Conservation (phyloP, 805 yeast genomes). For the Candida ficus region DNA sequence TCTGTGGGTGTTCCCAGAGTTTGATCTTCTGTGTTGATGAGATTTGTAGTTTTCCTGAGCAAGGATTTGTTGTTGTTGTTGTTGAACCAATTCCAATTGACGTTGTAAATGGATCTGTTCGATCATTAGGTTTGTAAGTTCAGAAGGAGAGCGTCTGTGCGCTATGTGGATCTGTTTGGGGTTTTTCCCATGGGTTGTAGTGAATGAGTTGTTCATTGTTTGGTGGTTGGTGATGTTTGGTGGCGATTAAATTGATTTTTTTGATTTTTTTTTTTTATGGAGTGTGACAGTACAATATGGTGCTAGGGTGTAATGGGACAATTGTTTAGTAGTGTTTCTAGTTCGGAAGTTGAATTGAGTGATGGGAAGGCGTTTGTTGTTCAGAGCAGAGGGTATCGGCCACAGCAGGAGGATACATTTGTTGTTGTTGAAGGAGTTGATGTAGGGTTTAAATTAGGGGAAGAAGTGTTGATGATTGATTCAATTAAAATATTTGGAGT, state of each 20-base stretch:
- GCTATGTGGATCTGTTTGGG: slow-evolving; percentile 82
- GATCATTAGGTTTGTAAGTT: slow-evolving; percentile 85
- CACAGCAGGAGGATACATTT: slow-evolving; percentile 75
- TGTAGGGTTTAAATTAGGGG: slow-evolving; percentile 25
- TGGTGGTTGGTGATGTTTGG: too few relatives aligned
- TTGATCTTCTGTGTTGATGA: slow-evolving; percentile 5
- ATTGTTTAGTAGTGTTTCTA: slow-evolving; percentile 58
- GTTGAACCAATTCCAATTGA: slow-evolving; percentile 86
- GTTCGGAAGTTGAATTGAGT: slow-evolving; percentile 36
- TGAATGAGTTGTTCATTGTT: slow-evolving; percentile 25
- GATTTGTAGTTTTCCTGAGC: slow-evolving; percentile 46
- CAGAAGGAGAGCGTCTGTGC: slow-evolving; percentile 96
- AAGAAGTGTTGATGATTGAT: slow-evolving; percentile 18
- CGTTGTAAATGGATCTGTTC: slow-evolving; percentile 87
- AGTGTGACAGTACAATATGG: background rate
- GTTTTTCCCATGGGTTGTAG: slow-evolving; percentile 35
- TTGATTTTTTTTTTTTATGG: background rate
- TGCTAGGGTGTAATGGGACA: slow-evolving; percentile 69
- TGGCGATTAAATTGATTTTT: too few relatives aligned
- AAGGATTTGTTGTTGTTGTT: slow-evolving; percentile 83
- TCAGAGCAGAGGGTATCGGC: slow-evolving; percentile 73
- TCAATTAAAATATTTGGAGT: slow-evolving; percentile 58
- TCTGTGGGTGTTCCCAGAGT: slow-evolving; percentile 31
- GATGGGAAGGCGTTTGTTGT: slow-evolving; percentile 54
- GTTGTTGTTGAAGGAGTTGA: slow-evolving; percentile 40